Evolutionary conservation across 2,329 filamentous ascomycete genomes (phyloP).

Genomic region (Fusarium duplospermum): DNA sequence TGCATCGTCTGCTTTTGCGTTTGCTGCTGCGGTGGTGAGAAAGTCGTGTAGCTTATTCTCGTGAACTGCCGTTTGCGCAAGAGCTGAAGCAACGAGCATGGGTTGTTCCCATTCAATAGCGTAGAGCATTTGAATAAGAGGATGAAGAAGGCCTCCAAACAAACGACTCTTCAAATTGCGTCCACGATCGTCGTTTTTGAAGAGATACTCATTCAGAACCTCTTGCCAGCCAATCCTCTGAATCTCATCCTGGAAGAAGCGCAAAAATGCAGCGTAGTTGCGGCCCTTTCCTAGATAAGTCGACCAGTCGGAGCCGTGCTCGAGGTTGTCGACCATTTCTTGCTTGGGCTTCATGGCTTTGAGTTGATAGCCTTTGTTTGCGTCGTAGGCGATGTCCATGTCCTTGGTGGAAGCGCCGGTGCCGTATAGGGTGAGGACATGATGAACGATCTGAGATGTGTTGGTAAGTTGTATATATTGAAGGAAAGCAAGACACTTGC

Average conservation of each 20-base stretch:
- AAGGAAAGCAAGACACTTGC: conserved; percentile 52
- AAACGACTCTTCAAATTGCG: conserved; percentile 77
- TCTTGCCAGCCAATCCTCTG: conserved; percentile 68
- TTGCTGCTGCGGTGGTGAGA: conserved; percentile 64
- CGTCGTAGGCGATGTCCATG: conserved; percentile 73
- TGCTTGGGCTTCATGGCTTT: conserved; percentile 60
- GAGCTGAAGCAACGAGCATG: conserved; percentile 81
- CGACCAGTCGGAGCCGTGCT: conserved; percentile 64
- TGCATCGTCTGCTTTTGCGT: conserved; percentile 10
- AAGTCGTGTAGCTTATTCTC: conserved; percentile 64
- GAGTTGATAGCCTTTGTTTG: conserved; percentile 76
- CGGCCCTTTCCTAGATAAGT: conserved; percentile 70
- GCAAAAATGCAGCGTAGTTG: conserved; percentile 79
- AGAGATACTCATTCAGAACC: conserved; percentile 75
- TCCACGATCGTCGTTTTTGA: conserved; percentile 72
- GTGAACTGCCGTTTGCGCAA: conserved; percentile 83
- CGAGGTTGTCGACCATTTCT: conserved; percentile 65
- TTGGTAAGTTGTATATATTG: not conserved
- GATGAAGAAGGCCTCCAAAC: conserved; percentile 68
- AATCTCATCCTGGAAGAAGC: conserved; percentile 82
- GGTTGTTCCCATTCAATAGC: conserved; percentile 86
- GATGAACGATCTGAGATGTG: conserved; percentile 71
- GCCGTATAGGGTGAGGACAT: conserved; percentile 80
- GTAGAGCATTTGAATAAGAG: conserved; percentile 87
- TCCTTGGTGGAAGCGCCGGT: conserved; percentile 72